Base-by-base conservation (phyloP, 352 stramenopile genomes). In the Pythium dissimile region DNA sequence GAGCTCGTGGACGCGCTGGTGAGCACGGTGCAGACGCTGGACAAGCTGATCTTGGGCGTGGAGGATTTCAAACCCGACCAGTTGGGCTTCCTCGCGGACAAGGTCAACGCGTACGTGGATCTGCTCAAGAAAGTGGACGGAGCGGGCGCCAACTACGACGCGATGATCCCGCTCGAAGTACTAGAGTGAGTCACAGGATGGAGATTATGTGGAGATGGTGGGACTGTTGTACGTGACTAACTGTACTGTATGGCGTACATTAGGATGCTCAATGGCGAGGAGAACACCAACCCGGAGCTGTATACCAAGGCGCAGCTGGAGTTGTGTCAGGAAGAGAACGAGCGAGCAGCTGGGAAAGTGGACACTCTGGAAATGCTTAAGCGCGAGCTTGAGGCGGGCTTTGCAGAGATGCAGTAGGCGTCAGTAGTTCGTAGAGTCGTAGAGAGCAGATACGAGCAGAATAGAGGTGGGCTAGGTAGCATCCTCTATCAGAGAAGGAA, bases 221-320 rank as follows among this genome's bases (percentile, higher is more conserved):
- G 31, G 59, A n/a, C 16, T 59, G 27, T 35, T 13, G 37, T 39
- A 55, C 7, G 13, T 62, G 26, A 34, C 24, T 12, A 8, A 48
- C 15, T 30, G 16, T 37, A 23, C 21, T 21, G 51, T n/a, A n/a
- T n/a, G n/a, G n/a, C n/a, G n/a, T n/a, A n/a, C n/a, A n/a, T n/a
- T n/a, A 84, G 70, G 48, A 80, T 77, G 69, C 54, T 89, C 53
- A 75, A 86, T 45, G 63, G 58, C 4, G 47, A 82, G 34, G 62
- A 80, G 32, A 68, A 72, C 13, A 84, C 73, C 5, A 89, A 89
- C 50, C 80, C 77, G 7, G 80, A 89, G 57, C 64, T 88, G 13
- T 88, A 80, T 54, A 89, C 80, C 1, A 85, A 84, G 59, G 27
- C 56, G 39, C 77, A 88, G 61, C 42, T 89, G 45, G 77, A 89